Evolutionary conservation across 495 filamentous ascomycete genomes (phyloP).

Genomic region (Penicillium cosmopolitanum): DNA sequence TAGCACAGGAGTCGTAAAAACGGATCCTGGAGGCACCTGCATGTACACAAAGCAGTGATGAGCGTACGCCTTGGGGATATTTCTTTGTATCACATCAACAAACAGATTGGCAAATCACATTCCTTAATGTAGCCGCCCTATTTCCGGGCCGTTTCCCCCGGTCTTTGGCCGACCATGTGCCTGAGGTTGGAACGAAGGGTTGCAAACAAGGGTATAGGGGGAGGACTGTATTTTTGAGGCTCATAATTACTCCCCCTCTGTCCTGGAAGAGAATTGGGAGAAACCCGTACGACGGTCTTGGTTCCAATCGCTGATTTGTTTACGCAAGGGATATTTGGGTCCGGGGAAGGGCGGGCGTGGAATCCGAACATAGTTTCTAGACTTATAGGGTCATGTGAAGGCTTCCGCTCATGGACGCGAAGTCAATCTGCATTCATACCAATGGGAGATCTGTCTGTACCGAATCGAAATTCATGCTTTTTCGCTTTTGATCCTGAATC

Average conservation of each 20-base stretch:
- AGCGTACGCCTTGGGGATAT: not conserved
- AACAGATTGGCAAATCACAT: conserved; percentile 27
- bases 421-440: conserved; percentile 23
- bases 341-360: conserved; percentile 24
- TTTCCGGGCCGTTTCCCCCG: conserved; percentile 23
- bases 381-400: conserved; percentile 26
- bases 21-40: not conserved
- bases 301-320: conserved; percentile 20
- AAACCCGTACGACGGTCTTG: not conserved
- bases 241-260: conserved; percentile 5
- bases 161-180: conserved; percentile 14
- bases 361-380: conserved; percentile 27
- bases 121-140: conserved; percentile 19
- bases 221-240: conserved; percentile 4
- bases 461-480: not conserved
- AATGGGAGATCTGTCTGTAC: not conserved
- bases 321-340: conserved; percentile 27
- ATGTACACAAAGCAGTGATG: not conserved
- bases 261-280: not conserved
- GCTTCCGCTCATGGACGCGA: conserved; percentile 14
- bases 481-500: too few relatives aligned
- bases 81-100: conserved; percentile 20
- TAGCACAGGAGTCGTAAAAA: not conserved
- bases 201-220: conserved; percentile 7
- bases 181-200: not conserved